These are phyloP conservation scores for Trichocladium uniseriatum DNA, from an alignment of 495 filamentous ascomycete species.

Conservation along the genomic window DNA sequence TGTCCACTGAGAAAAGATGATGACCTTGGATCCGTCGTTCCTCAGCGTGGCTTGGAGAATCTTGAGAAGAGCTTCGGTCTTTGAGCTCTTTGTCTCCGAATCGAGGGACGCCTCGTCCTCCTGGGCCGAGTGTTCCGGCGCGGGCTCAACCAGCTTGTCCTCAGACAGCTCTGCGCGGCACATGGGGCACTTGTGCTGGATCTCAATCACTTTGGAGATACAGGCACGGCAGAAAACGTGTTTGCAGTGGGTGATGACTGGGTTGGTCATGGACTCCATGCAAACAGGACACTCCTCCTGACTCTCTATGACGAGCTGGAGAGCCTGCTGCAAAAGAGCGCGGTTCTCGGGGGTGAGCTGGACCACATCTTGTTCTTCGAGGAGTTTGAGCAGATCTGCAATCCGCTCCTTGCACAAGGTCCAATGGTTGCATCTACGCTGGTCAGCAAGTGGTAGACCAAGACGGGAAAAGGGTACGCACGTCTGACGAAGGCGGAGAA, in stretches of 20 bases:
- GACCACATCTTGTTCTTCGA: conserved; percentile 59
- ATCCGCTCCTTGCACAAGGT: conserved; percentile 66
- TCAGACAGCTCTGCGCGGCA: conserved; percentile 65
- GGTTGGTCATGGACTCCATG: conserved; percentile 60
- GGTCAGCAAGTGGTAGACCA: conserved; percentile 2
- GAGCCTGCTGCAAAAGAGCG: conserved; percentile 62
- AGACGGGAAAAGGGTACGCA: neutral
- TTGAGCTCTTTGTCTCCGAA: conserved; percentile 60
- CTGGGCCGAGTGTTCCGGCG: conserved; percentile 39
- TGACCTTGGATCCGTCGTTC: conserved; percentile 63
- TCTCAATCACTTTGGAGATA: conserved; percentile 68
- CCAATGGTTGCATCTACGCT: conserved; percentile 63
- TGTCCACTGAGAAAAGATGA: conserved; percentile 94
- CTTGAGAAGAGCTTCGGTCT: conserved; percentile 72
- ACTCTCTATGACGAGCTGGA: conserved; percentile 70
- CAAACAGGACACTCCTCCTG: conserved; percentile 83
- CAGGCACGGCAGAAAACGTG: conserved; percentile 72
- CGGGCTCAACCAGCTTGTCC: conserved; percentile 55
- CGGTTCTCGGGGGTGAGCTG: conserved; percentile 65
- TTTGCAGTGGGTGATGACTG: conserved; percentile 82
- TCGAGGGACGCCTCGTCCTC: conserved; percentile 45
- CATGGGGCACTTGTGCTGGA: conserved; percentile 79
- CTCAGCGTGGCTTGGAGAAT: conserved; percentile 65
- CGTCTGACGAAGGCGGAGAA: conserved; percentile 76
- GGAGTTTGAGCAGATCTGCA: conserved; percentile 54